phyloP scores from a whole-genome alignment of 306 rosid species.

The Vicia faba region DNA sequence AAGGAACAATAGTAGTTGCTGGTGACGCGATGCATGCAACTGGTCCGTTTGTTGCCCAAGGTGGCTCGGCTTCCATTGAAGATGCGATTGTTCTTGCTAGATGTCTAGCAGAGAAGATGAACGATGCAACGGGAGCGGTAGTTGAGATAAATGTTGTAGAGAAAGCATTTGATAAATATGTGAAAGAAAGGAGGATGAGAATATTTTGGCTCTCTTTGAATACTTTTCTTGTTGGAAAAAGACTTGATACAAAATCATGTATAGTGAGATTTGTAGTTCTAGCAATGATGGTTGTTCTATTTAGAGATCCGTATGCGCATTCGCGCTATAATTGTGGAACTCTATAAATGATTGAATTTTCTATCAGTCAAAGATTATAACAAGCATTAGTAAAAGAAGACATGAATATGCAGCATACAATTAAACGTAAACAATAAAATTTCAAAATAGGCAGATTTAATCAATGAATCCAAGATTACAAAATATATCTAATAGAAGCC shows the following conservation, averaged over 20 bases:
- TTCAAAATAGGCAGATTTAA: too few species aligned
- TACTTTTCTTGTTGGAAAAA: constrained; percentile 47
- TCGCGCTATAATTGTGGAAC: constrained; percentile 38
- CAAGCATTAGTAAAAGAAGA: too few species aligned
- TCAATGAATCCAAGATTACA: too few species aligned
- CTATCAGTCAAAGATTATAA: too few species aligned
- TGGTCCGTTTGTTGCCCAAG: constrained; percentile 70
- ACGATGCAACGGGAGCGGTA: not conserved
- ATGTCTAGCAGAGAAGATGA: constrained; percentile 40
- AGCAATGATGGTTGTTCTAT: constrained; percentile 26
- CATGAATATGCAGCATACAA: too few species aligned
- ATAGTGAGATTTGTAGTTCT: constrained; percentile 17
- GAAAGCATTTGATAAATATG: constrained; percentile 53
- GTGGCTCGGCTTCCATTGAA: constrained; percentile 61
- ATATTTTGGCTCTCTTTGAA: constrained; percentile 48
- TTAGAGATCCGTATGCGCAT: constrained; percentile 39
- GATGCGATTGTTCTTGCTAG: constrained; percentile 61
- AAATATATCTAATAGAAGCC: too few species aligned
- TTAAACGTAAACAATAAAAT: too few species aligned
- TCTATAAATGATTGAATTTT: constrained; percentile 1
- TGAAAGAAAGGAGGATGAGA: constrained; percentile 59
- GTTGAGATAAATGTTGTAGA: not conserved
- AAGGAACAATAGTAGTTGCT: constrained; percentile 51
- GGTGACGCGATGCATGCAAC: constrained; percentile 76
- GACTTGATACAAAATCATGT: constrained; percentile 32